Evolutionary conservation across 225 moss, liverwort and hornwort genomes (phyloP).

Genomic region (Thuidium tamariscinum): DNA sequence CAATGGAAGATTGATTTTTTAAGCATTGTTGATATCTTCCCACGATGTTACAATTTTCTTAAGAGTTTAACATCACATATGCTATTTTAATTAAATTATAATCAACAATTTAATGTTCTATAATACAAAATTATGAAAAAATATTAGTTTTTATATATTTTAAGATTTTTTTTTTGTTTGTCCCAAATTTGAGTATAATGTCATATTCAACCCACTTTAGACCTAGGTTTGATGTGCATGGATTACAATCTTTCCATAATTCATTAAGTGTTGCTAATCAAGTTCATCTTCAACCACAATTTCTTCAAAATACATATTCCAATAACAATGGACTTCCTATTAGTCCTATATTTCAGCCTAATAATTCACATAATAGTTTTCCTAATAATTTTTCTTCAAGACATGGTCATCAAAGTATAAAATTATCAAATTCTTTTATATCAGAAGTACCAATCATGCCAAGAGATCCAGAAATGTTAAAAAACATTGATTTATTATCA

Average conservation of each 20-base stretch:
- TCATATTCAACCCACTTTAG: slow-evolving; percentile 6
- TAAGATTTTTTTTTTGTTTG: not conserved
- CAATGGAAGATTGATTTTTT: no score
- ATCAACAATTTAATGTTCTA: not conserved
- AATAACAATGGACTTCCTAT: not conserved
- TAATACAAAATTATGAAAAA: not conserved
- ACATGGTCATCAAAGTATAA: not conserved
- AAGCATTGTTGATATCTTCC: fast-evolving
- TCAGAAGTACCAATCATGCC: slow-evolving; percentile 32
- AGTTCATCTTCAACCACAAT: not conserved
- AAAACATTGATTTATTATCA: slow-evolving; percentile 54
- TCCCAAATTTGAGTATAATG: not conserved
- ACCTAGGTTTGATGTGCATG: slow-evolving; percentile 1
- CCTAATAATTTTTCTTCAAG: not conserved
- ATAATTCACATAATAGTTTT: not conserved
- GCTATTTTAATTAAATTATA: fast-evolving
- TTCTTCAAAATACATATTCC: not conserved
- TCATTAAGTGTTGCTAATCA: not conserved
- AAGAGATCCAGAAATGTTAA: slow-evolving; percentile 51
- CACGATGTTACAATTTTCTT: no score
- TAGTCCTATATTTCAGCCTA: not conserved
- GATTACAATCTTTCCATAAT: slow-evolving; percentile 6
- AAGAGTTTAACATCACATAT: fast-evolving
- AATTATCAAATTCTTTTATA: not conserved
- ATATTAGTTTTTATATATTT: not conserved